Evolutionary conservation across 345 rosid genomes (phyloP).

Genomic region (Turritis glabra): DNA sequence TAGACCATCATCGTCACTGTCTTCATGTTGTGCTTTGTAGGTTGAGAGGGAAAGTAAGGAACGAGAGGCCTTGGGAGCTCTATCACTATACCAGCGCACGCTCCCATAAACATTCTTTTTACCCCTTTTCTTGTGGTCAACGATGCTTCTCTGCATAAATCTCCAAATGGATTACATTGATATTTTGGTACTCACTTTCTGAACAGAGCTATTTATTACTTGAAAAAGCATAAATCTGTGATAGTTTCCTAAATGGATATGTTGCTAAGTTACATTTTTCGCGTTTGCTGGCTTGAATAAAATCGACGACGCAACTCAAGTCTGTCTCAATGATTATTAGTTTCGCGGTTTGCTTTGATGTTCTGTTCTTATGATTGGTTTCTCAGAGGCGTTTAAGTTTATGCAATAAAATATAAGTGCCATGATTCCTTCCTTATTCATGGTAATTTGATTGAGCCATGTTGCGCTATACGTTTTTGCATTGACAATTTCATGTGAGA

Average conservation of each 20-base stretch:
- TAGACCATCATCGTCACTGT: neutral
- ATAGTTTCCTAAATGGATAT: constrained; percentile 14
- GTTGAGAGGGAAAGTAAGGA: constrained; percentile 82
- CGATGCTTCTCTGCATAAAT: constrained; percentile 26
- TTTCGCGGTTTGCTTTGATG: neutral
- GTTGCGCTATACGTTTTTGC: neutral
- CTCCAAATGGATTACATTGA: constrained; percentile 17
- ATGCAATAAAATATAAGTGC: no score
- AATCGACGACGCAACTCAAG: neutral
- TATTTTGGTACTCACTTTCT: constrained; percentile 1
- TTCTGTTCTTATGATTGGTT: neutral
- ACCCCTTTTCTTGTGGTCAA: neutral
- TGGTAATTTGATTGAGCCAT: neutral
- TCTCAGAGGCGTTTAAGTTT: no score
- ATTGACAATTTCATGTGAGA: constrained; percentile 4
- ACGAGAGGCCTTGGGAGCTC: constrained; percentile 90
- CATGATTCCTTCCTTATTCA: neutral
- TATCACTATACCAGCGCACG: constrained; percentile 87
- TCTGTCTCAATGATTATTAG: constrained; percentile 4
- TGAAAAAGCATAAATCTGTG: constrained; percentile 14
- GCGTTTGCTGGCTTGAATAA: constrained; percentile 27
- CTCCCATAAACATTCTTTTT: constrained; percentile 53
- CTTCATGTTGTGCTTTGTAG: constrained; percentile 42
- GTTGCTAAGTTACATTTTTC: constrained; percentile 22
- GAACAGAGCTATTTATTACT: constrained; percentile 12